Conservation (phyloP, 108 stramenopile genomes). For the Skeletonema menzelii region DNA sequence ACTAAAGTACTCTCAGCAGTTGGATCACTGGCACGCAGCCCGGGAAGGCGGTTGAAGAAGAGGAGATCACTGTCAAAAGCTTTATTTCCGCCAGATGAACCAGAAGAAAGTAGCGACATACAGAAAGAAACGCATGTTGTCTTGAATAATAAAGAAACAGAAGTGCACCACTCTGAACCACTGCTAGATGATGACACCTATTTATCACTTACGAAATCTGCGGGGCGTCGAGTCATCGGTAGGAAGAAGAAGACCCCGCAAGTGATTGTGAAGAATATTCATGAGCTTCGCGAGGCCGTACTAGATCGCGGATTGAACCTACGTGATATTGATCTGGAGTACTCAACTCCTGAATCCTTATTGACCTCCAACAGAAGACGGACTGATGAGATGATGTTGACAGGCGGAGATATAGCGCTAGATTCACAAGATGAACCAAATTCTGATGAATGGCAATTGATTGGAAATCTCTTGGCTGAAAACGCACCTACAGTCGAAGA, state of each 20-base stretch:
- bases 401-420: not conserved
- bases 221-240: not conserved
- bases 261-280: constrained; percentile 43
- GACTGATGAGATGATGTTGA: not conserved
- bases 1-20: not conserved
- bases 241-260: constrained; percentile 18
- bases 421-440: constrained; percentile 1
- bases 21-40: not conserved
- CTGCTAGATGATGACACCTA: constrained; percentile 1
- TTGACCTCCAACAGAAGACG: constrained; percentile 7
- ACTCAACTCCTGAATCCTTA: constrained; percentile 29
- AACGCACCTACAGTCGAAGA: constrained; percentile 3
- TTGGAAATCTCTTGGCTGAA: constrained; percentile 15
- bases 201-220: not conserved
- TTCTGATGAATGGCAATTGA: constrained; percentile 21
- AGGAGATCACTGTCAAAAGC: constrained; percentile 17
- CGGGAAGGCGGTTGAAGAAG: not conserved
- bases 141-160: not conserved
- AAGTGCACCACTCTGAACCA: not conserved
- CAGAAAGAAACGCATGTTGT: not conserved
- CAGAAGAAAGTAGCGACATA: constrained; percentile 2
- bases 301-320: constrained; percentile 50
- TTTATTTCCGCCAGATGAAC: constrained; percentile 11
- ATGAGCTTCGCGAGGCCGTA: constrained; percentile 61
- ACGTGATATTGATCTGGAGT: constrained; percentile 37